Evolutionary conservation across 768 basidiomycete genomes (phyloP), one percentile per base, ranked within the genome.

Genomic region (Pleurotus salmoneostramineus): DNA sequence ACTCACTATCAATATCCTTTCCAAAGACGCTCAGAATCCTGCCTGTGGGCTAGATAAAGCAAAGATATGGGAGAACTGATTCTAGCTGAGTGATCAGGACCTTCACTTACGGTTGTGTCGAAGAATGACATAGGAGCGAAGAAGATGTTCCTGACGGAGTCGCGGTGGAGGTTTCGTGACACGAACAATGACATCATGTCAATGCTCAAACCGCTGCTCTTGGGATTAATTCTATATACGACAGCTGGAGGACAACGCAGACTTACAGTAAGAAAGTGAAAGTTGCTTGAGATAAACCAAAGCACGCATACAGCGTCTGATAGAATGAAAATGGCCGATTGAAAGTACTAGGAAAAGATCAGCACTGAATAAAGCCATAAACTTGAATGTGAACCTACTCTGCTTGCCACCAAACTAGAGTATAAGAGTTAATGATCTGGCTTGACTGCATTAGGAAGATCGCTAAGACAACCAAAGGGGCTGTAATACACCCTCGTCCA

Each of bases 41-140:
- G 15, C 85, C 85, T 64, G 78, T 74, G 0, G 84, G 84, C 83
- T 83, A 17, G 15, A 27, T 3, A 27, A 27, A 27, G 21, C 21
- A 45, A 17, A 15, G 15, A 58, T 34, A 57, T 32, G 0, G 21
- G 6, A 11, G 47, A 6, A 50, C 37, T 31, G 43, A 10, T 21
- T 46, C 35, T 1, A 4, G 21, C 21, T 15, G n/a, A 12, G 6
- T 46, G n/a, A 31, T 5, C 8, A 5, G 31, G 3, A 6, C 15
- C 14, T 11, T n/a, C 4, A 54, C 66, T 61, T 61, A 81, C 82
- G 14, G 84, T 85, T 1, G 80, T 87, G 67, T 91, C 90, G 62
- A 91, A 92, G 71, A 89, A 90, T 1, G 82, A 77, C 84, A 88
- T 89, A 0, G 88, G 88, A 0, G 89, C 88, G 66, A 82, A 78